Conservation (phyloP, 2,329 filamentous ascomycete species). For the Purpureocillium lavendulum region DNA sequence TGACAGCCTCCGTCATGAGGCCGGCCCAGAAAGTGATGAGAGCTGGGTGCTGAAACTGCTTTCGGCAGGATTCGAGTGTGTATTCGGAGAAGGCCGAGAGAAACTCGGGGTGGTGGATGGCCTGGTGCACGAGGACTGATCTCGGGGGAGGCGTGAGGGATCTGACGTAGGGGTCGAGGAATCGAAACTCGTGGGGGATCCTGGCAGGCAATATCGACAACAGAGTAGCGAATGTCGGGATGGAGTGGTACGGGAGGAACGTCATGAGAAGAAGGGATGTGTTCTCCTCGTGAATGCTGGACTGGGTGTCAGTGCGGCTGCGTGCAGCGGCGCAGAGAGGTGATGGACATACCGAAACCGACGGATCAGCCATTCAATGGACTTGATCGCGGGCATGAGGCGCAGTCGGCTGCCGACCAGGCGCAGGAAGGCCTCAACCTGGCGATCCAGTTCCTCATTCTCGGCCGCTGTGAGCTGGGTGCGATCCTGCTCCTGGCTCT, state of each 20-base stretch:
- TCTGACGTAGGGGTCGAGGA: slow-evolving; percentile 78
- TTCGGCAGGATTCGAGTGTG: slow-evolving; percentile 64
- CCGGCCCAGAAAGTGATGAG: slow-evolving; percentile 88
- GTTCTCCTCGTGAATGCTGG: slow-evolving; percentile 85
- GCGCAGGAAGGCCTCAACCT: slow-evolving; percentile 74
- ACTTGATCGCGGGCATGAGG: slow-evolving; percentile 80
- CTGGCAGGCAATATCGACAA: slow-evolving; percentile 77
- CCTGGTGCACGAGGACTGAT: slow-evolving; percentile 74
- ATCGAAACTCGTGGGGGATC: slow-evolving; percentile 69
- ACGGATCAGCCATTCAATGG: slow-evolving; percentile 89
- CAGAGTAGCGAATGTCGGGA: slow-evolving; percentile 75
- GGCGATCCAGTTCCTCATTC: slow-evolving; percentile 72
- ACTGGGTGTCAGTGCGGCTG: background rate
- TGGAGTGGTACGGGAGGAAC: slow-evolving; percentile 87
- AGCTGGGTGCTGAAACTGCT: slow-evolving; percentile 65
- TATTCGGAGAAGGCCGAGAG: slow-evolving; percentile 71
- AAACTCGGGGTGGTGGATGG: slow-evolving; percentile 69
- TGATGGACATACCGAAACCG: slow-evolving; percentile 63
- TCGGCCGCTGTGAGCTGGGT: slow-evolving; percentile 74
- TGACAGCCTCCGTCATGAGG: slow-evolving; percentile 76
- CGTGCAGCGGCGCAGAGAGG: background rate
- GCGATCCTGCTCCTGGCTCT: slow-evolving; percentile 84
- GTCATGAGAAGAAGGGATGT: slow-evolving; percentile 69
- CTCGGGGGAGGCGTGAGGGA: slow-evolving; percentile 70
- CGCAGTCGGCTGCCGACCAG: slow-evolving; percentile 69